Base-by-base conservation (phyloP, 768 basidiomycete species). In the Pleurotus giganteus region DNA sequence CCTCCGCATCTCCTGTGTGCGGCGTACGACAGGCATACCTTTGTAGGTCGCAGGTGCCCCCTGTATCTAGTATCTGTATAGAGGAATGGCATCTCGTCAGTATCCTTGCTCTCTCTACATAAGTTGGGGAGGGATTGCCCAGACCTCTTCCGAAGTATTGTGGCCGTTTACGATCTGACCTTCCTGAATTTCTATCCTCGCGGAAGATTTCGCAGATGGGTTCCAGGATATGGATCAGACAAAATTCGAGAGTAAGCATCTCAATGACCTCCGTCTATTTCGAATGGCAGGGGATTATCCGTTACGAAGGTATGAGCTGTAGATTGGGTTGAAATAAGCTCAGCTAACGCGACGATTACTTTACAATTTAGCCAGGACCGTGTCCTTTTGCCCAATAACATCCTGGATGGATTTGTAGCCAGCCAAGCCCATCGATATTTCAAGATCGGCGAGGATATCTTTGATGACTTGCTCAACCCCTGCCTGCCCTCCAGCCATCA, bases 121-220 rank as follows among this genome's bases (percentile, higher is more conserved):
- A 77, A 88, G 54, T 79, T 94, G 1, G 90, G 91, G 3, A 78
- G 86, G 56, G 89, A 93, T 44, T 91, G 92, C 60, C 88, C 88
- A 31, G 91, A 94, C 65, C 84, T n/a, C 89, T 43, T 79, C 81
- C 91, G 92, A 63, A 68, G 84, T 79, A 55, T 41, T 32, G 41
- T 54, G 58, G 41, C 58, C 55, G 56, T 51, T 61, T 43, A 50
- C 47, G n/a, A 27, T n/a, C n/a, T n/a, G n/a, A 37, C 53, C 37
- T 47, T 39, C 26, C 39, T 53, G 42, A 36, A 7, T 24, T 13
- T 58, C 17, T 23, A 13, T 47, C 42, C n/a, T n/a, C n/a, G n/a
- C n/a, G n/a, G n/a, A n/a, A n/a, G n/a, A n/a, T 50, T 36, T 21
- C 66, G 90, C 91, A 43, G 93, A 93, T 62, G 77, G 90, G 70